phyloP scores from a whole-genome alignment of 495 filamentous ascomycete genomes.

The Hypomontagnella submonticulosa region DNA sequence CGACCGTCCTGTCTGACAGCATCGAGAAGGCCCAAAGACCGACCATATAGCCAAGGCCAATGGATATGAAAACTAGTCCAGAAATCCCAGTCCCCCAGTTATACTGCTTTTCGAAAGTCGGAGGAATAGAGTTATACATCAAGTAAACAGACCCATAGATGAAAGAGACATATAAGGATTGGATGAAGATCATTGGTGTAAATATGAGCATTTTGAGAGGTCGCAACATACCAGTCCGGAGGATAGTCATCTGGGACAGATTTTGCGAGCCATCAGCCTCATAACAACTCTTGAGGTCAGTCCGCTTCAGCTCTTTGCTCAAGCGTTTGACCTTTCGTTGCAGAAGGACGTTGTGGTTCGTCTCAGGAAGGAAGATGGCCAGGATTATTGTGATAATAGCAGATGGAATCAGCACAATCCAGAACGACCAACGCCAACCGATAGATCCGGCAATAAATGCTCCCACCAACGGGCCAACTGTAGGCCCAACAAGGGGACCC shows the following conservation, averaged over 20 bases:
- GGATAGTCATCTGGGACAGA: slow-evolving; percentile 35
- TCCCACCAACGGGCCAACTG: slow-evolving; percentile 61
- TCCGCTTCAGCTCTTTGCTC: slow-evolving; percentile 47
- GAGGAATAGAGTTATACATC: slow-evolving; percentile 74
- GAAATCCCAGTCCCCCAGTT: slow-evolving; percentile 48
- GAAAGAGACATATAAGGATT: slow-evolving; percentile 78
- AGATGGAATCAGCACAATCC: slow-evolving; percentile 64
- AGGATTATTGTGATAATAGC: slow-evolving; percentile 55
- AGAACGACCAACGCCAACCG: slow-evolving; percentile 72
- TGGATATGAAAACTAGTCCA: slow-evolving; percentile 56
- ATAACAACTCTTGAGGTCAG: slow-evolving; percentile 50
- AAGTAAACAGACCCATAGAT: slow-evolving; percentile 81
- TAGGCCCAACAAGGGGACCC: slow-evolving; percentile 55
- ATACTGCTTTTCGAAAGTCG: slow-evolving; percentile 67
- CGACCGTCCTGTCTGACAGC: slow-evolving; percentile 57
- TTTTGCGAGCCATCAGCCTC: slow-evolving; percentile 34
- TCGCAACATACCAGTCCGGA: slow-evolving; percentile 57
- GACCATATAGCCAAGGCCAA: slow-evolving; percentile 56
- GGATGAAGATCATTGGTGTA: slow-evolving; percentile 72
- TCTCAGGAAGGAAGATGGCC: slow-evolving; percentile 64
- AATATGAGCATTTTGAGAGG: slow-evolving; percentile 67
- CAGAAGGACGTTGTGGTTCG: slow-evolving; percentile 64
- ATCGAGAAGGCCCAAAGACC: slow-evolving; percentile 48
- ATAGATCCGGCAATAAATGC: slow-evolving; percentile 62
- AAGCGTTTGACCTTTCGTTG: slow-evolving; percentile 57